phyloP scores from a whole-genome alignment of 208 protist species.

The Trypanosoma lewisi region DNA sequence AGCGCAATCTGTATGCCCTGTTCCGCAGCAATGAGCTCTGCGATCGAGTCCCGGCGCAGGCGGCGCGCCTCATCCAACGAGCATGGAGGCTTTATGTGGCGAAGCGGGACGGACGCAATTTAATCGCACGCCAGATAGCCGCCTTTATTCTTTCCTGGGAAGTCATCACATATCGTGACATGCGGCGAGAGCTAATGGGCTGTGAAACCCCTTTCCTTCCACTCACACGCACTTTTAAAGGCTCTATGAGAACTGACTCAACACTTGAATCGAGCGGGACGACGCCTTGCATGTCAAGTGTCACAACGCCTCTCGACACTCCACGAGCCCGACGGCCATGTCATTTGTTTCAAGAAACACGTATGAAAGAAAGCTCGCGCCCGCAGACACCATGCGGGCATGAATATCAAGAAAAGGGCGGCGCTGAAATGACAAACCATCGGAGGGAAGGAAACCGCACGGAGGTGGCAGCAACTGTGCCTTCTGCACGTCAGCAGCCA shows the following conservation, averaged over 20 bases:
- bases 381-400: neutral
- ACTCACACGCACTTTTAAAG: conserved; percentile 44
- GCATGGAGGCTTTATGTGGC: conserved; percentile 56
- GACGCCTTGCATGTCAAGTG: conserved; percentile 23
- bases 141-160: conserved; percentile 56
- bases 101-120: conserved; percentile 34
- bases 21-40: conserved; percentile 67
- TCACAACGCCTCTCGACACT: conserved; percentile 12
- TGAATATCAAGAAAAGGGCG: neutral
- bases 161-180: conserved; percentile 39
- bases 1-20: conserved; percentile 59
- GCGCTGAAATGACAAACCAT: neutral
- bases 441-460: neutral
- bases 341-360: conserved; percentile 41
- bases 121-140: conserved; percentile 47
- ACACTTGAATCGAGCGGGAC: conserved; percentile 17
- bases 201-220: conserved; percentile 45
- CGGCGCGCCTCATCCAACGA: conserved; percentile 63
- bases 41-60: conserved; percentile 44
- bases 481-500: neutral
- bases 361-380: conserved; percentile 25
- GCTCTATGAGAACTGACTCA: conserved; percentile 33
- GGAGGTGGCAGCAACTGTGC: neutral
- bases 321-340: conserved; percentile 33
- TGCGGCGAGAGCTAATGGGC: conserved; percentile 38